phyloP scores from a whole-genome alignment of 768 basidiomycete genomes.

The Mycena latifolia region DNA sequence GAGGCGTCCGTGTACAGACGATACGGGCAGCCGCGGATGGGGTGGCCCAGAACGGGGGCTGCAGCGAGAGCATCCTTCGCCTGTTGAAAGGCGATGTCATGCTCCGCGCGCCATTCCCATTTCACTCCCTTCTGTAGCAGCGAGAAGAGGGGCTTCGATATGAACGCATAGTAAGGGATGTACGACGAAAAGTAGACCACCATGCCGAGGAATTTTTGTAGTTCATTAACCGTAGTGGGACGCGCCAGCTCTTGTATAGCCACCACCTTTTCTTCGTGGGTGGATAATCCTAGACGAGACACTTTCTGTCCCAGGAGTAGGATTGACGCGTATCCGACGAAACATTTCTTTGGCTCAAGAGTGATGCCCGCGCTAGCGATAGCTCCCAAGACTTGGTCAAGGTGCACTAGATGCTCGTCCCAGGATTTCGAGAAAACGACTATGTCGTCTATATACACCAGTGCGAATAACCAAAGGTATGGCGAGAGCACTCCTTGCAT shows the following conservation, averaged over 20 bases:
- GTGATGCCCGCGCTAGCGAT: too few relatives aligned
- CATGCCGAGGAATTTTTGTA: slow-evolving; percentile 8
- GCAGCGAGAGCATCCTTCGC: slow-evolving; percentile 34
- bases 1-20: slow-evolving; percentile 7
- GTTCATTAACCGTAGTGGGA: background rate
- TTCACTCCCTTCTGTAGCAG: slow-evolving; percentile 37
- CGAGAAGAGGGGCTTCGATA: slow-evolving; percentile 39
- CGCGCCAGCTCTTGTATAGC: background rate
- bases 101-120: slow-evolving; percentile 40
- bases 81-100: slow-evolving; percentile 37
- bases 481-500: too few relatives aligned
- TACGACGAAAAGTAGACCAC: background rate
- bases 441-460: too few relatives aligned
- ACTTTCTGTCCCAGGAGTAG: too few relatives aligned
- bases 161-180: slow-evolving; percentile 20
- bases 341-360: too few relatives aligned
- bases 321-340: too few relatives aligned
- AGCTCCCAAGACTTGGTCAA: too few relatives aligned
- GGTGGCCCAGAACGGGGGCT: slow-evolving; percentile 39
- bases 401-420: slow-evolving; percentile 1
- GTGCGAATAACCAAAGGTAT: slow-evolving; percentile 15
- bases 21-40: slow-evolving; percentile 34
- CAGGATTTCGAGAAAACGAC: slow-evolving; percentile 30
- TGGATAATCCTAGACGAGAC: background rate
- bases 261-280: background rate